Conservation (phyloP, 495 filamentous ascomycete species). For the Bacidia rubella region DNA sequence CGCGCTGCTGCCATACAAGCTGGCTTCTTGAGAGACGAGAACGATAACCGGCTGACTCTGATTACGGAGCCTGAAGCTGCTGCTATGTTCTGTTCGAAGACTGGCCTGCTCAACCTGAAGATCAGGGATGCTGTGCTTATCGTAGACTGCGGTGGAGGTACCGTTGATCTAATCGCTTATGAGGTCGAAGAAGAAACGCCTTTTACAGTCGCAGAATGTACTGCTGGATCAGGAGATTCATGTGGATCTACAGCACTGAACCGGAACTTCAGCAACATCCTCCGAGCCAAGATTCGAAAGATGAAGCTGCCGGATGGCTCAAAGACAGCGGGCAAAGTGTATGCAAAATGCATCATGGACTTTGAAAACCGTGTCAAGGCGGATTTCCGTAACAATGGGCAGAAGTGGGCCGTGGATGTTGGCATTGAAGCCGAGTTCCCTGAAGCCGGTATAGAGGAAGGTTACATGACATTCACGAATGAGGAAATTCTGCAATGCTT, state of each 20-base stretch:
- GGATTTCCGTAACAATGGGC: slow-evolving; percentile 69
- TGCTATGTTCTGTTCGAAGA: slow-evolving; percentile 69
- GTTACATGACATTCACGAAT: slow-evolving; percentile 74
- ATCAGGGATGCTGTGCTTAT: slow-evolving; percentile 64
- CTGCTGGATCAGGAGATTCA: slow-evolving; percentile 64
- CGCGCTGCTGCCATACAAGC: slow-evolving; percentile 65
- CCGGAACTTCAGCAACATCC: slow-evolving; percentile 66
- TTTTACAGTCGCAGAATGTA: slow-evolving; percentile 66
- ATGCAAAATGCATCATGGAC: slow-evolving; percentile 76
- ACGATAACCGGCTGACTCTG: slow-evolving; percentile 60
- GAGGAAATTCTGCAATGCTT: slow-evolving; percentile 74
- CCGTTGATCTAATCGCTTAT: slow-evolving; percentile 69
- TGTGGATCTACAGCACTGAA: slow-evolving; percentile 71
- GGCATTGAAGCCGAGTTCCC: slow-evolving; percentile 70
- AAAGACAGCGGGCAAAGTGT: slow-evolving; percentile 61
- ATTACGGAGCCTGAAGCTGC: slow-evolving; percentile 69
- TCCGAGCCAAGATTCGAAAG: slow-evolving; percentile 67
- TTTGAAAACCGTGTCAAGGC: slow-evolving; percentile 76
- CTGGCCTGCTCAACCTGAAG: slow-evolving; percentile 61
- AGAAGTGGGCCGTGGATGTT: slow-evolving; percentile 75
- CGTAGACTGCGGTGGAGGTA: slow-evolving; percentile 69
- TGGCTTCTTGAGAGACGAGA: slow-evolving; percentile 62
- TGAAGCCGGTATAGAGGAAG: slow-evolving; percentile 66
- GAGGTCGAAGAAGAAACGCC: slow-evolving; percentile 69
- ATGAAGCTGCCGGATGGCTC: slow-evolving; percentile 76